Percentiles rank a stretch among this genome's conserved stretches.
Evolutionary conservation across 2,329 filamentous ascomycete genomes (phyloP).

Genomic region (Sporothrix brunneoviolacea): DNA sequence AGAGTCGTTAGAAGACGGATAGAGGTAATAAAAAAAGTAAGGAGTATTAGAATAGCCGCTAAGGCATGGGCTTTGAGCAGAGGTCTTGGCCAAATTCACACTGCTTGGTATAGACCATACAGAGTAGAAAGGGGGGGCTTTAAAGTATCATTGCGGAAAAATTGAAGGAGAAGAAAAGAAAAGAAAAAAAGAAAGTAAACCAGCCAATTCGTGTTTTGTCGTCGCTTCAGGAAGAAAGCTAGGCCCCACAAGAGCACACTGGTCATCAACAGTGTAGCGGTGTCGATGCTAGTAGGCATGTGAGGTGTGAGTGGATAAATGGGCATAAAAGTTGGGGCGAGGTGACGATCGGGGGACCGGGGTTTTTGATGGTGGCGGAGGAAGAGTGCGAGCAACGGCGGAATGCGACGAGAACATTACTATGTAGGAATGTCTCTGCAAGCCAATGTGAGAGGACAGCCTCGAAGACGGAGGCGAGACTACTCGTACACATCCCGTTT

Average conservation of each 20-base stretch:
- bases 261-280: not conserved
- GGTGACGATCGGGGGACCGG: constrained; percentile 9
- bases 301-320: constrained; percentile 11
- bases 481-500: not conserved
- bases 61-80: not conserved
- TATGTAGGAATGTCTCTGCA: too few species aligned
- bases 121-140: too few species aligned
- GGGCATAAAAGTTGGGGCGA: constrained; percentile 12
- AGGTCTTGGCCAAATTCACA: not conserved
- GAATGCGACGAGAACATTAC: not conserved
- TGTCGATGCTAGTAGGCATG: not conserved
- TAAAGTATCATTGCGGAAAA: not conserved
- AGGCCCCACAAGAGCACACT: not conserved
- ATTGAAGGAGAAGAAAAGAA: not conserved
- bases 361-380: not conserved
- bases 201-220: not conserved
- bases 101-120: too few species aligned
- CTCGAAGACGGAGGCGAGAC: not conserved
- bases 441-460: not conserved
- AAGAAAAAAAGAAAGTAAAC: not conserved
- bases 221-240: not conserved
- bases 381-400: not conserved
- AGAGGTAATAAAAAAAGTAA: too few species aligned
- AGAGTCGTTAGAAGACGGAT: too few species aligned
- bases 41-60: too few species aligned